phyloP scores from a whole-genome alignment of 257 asterid species.

The Ligustrum vulgare region DNA sequence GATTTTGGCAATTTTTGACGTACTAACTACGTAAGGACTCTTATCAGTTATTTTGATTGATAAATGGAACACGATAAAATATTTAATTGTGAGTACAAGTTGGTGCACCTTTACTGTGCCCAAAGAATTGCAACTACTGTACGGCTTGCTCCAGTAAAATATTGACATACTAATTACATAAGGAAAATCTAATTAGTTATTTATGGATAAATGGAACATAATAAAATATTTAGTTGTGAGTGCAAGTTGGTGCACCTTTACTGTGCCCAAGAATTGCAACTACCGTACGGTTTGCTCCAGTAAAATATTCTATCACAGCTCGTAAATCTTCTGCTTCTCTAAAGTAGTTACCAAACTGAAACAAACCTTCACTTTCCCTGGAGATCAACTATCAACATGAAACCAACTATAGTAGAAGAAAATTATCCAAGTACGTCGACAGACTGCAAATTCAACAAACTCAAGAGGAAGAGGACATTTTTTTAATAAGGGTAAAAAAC shows the following conservation, averaged over 20 bases:
- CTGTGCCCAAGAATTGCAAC: constrained; percentile 82
- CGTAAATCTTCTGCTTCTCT: constrained; percentile 77
- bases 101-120: constrained; percentile 77
- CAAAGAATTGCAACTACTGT: constrained; percentile 56
- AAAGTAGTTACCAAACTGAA: constrained; percentile 63
- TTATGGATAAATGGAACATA: not conserved
- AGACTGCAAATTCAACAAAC: not conserved
- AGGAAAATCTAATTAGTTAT: not conserved
- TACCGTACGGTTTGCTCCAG: constrained; percentile 43
- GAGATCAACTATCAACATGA: constrained; percentile 23
- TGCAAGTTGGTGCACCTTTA: constrained; percentile 50
- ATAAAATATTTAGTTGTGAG: not conserved
- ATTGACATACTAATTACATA: constrained; percentile 8
- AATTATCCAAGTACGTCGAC: not conserved
- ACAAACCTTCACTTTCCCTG: constrained; percentile 93
- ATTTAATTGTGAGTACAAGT: constrained; percentile 5
- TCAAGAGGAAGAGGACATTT: constrained; percentile 1
- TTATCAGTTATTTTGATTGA: not conserved
- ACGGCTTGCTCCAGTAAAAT: constrained; percentile 51
- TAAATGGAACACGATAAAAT: not conserved
- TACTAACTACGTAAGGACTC: too few species aligned
- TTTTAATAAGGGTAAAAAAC: not conserved
- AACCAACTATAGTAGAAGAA: constrained; percentile 1
- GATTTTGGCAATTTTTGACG: constrained; percentile 18
- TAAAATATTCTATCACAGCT: constrained; percentile 71